Percentiles rank a stretch among this genome's conserved stretches.
Evolutionary conservation across 805 yeast species (phyloP).

Genomic region (Brettanomyces sp.): DNA sequence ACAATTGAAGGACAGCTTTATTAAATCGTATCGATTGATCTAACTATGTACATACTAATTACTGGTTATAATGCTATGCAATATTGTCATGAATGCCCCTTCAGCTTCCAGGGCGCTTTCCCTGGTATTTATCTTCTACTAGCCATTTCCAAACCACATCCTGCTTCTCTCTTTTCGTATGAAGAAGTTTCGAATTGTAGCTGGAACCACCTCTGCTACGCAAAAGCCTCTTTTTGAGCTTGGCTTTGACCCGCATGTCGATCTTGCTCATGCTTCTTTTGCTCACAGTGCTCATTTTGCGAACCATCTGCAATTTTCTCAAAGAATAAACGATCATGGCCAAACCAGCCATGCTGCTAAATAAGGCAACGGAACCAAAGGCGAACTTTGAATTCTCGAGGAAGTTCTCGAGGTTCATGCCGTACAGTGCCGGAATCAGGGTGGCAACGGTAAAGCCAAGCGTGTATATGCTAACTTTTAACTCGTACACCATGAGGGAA

Average conservation of each 20-base stretch:
- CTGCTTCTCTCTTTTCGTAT: slow-evolving; percentile 18
- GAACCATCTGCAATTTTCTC: slow-evolving; percentile 49
- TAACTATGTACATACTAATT: too few species aligned
- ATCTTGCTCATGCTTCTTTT: slow-evolving; percentile 19
- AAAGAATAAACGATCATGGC: slow-evolving; percentile 48
- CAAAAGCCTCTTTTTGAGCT: slow-evolving; percentile 9
- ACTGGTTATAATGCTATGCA: too few species aligned
- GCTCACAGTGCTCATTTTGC: slow-evolving; percentile 54
- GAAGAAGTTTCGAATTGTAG: slow-evolving; percentile 3
- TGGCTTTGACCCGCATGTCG: slow-evolving; percentile 16
- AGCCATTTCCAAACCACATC: slow-evolving; percentile 51
- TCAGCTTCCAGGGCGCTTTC: neutral
- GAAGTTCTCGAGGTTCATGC: slow-evolving; percentile 75
- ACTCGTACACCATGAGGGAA: slow-evolving; percentile 76
- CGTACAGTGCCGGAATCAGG: slow-evolving; percentile 78
- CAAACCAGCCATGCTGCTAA: slow-evolving; percentile 46
- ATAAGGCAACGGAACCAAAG: slow-evolving; percentile 44
- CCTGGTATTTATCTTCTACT: slow-evolving; percentile 30
- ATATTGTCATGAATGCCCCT: too few species aligned
- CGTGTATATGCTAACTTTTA: slow-evolving; percentile 76
- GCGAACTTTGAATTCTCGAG: slow-evolving; percentile 62
- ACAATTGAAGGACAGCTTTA: too few species aligned
- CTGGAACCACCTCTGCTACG: slow-evolving; percentile 12
- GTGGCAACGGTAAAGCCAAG: slow-evolving; percentile 82
- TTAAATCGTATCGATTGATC: too few species aligned